Evolutionary conservation across 1,139 yeast genomes (phyloP), one percentile per base, ranked within the genome.

Genomic region (Yamadazyma trypodendri): DNA sequence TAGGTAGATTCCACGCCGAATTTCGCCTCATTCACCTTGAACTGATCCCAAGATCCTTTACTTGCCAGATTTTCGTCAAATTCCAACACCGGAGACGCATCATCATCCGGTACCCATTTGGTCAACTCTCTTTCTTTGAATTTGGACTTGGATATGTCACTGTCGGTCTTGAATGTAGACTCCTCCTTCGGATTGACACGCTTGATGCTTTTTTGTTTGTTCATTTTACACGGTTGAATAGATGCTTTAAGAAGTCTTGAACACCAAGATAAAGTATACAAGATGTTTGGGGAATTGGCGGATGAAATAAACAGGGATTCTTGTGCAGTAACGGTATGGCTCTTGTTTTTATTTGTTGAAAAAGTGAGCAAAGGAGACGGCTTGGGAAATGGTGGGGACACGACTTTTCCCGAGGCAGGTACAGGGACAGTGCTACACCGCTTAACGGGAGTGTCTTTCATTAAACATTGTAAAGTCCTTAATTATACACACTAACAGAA

Each of bases 1-100:
- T 81, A 92, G 13, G 88, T 77, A 0, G 96, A 81, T 45, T 78
- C 84, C 35, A 92, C 84, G 28, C 97, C 97, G 60, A 92, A 92
- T 62, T 85, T 84, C 46, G 79, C 77, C 59, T 87, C 84, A 60
- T 94, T 92, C 13, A 80, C 95, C 39, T 87, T 85, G 64, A 92
- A 92, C 63, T 92, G 99, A 62, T 92, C 97, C 97, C 97, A 92
- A 12, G 50, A 51, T 10, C 60, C 58, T n/a, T 54, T 50, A 3
- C 50, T 43, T 32, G 63, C 59, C 35, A 34, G 21, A 8, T 22
- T 11, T 1, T 72, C 79, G 32, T 75, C 84, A 32, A 81, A 64
- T 1, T 63, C 49, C 38, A 76, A 60, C 21, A 61, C 65, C 14
- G 41, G 28, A 22, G 32, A 44, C 10, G 18, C 23, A 34, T 44